phyloP scores from a whole-genome alignment of 2,329 filamentous ascomycete species.

The Dothideomycetes sp. region DNA sequence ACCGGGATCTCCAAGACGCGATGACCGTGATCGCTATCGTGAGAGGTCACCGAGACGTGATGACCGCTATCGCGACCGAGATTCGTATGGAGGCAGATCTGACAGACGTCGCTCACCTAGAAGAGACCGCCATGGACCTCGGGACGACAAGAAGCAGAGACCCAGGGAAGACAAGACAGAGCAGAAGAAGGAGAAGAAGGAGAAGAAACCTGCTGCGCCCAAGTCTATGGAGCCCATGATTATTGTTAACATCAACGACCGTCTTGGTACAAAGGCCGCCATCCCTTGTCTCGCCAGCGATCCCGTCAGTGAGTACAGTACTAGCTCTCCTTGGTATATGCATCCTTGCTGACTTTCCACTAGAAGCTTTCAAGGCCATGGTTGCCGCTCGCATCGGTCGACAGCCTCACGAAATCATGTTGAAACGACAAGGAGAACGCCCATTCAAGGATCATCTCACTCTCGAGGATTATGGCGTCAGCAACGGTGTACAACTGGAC shows the following conservation, averaged over 20 bases:
- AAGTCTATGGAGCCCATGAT: conserved; percentile 69
- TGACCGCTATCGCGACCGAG: conserved; percentile 18
- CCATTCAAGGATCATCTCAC: conserved; percentile 89
- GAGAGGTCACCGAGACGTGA: conserved; percentile 9
- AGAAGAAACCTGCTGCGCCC: conserved; percentile 19
- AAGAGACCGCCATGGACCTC: conserved; percentile 12
- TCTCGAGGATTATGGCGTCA: conserved; percentile 86
- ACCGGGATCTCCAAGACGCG: conserved; percentile 5
- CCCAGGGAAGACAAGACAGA: conserved; percentile 16
- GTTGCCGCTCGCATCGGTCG: conserved; percentile 83
- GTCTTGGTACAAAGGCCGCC: conserved; percentile 89
- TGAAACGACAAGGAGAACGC: conserved; percentile 84
- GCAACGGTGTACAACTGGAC: conserved; percentile 65
- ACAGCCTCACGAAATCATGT: conserved; percentile 80
- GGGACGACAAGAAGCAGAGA: conserved; percentile 8
- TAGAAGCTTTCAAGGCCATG: conserved; percentile 75
- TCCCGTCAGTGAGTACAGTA: conserved; percentile 48
- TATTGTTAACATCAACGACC: conserved; percentile 85
- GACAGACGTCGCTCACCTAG: conserved; percentile 5
- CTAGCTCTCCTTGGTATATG: background rate
- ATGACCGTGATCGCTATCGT: conserved; percentile 14
- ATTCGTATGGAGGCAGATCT: conserved; percentile 5
- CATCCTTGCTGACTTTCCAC: conserved; percentile 12
- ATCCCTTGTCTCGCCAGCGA: conserved; percentile 85
- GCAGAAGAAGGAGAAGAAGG: conserved; percentile 19